Evolutionary conservation across 768 basidiomycete species (phyloP).

Genomic region (Podaxis sp.): DNA sequence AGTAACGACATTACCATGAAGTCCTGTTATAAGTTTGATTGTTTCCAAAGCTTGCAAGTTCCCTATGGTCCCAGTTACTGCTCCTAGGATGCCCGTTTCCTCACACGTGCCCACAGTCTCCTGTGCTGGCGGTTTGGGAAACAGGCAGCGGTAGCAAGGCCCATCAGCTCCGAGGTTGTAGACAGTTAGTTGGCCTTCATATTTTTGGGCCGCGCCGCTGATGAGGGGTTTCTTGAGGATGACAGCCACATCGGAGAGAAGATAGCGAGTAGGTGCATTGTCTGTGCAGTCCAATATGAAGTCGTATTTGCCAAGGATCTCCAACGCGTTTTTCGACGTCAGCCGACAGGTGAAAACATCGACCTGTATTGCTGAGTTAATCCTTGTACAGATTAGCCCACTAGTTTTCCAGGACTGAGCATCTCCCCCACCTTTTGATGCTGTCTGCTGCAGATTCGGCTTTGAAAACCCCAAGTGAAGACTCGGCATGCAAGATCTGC

Average conservation of each 20-base stretch:
- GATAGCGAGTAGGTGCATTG: conserved; percentile 88
- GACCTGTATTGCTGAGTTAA: conserved; percentile 71
- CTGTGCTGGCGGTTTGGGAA: conserved; percentile 73
- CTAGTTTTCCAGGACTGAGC: not conserved
- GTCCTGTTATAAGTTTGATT: conserved; percentile 72
- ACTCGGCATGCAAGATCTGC: conserved; percentile 84
- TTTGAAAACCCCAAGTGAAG: conserved; percentile 76
- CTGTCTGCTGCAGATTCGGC: conserved; percentile 78
- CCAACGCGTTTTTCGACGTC: conserved; percentile 60
- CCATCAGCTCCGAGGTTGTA: conserved; percentile 71
- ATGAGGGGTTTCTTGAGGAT: conserved; percentile 78
- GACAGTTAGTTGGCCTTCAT: conserved; percentile 76
- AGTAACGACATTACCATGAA: conserved; percentile 49
- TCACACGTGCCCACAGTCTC: conserved; percentile 76
- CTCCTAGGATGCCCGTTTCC: conserved; percentile 86
- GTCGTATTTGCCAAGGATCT: conserved; percentile 61
- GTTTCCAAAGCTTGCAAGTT: conserved; percentile 88
- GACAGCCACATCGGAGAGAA: conserved; percentile 86
- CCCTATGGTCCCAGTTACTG: conserved; percentile 87
- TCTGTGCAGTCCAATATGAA: conserved; percentile 94
- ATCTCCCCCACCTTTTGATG: conserved; percentile 52
- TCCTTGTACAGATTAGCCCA: conserved; percentile 40
- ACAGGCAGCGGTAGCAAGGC: conserved; percentile 94
- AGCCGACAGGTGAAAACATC: conserved; percentile 56
- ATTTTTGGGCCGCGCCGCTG: conserved; percentile 88